phyloP scores from a whole-genome alignment of 2,329 filamentous ascomycete genomes.

The Ramichloridium luteum region DNA sequence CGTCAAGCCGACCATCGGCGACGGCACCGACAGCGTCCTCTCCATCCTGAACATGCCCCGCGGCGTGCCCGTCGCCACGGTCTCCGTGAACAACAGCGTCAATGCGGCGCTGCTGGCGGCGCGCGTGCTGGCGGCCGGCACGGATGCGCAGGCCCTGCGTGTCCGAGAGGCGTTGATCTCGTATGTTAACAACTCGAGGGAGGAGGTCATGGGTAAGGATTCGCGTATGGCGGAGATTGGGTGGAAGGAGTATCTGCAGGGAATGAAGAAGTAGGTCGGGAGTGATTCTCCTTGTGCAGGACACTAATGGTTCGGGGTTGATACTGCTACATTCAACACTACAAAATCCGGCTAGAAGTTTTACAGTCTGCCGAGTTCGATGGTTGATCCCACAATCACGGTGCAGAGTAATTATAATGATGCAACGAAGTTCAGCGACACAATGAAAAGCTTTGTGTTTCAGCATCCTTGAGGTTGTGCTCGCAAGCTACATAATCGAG shows the following conservation, averaged over 20 bases:
- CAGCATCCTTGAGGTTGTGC: too few species aligned
- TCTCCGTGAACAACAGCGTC: conserved; percentile 35
- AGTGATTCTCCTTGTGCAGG: too few species aligned
- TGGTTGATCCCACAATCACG: too few species aligned
- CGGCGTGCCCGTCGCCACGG: conserved; percentile 30
- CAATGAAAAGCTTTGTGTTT: too few species aligned
- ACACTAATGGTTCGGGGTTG: too few species aligned
- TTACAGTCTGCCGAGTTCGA: too few species aligned
- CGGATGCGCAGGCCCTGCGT: not conserved
- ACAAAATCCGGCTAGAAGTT: too few species aligned
- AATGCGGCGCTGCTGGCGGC: conserved; percentile 38
- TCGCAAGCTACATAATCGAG: too few species aligned
- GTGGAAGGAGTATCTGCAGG: not conserved
- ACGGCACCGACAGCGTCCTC: conserved; percentile 39
- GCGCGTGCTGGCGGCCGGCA: conserved; percentile 27
- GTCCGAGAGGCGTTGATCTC: not conserved
- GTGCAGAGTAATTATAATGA: too few species aligned
- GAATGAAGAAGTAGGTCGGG: not conserved
- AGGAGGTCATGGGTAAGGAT: not conserved
- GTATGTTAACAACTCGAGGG: not conserved
- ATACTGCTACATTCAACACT: too few species aligned
- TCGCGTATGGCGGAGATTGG: not conserved
- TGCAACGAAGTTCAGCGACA: too few species aligned
- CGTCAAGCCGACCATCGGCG: conserved; percentile 37
- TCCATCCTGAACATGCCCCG: conserved; percentile 42